Conservation (phyloP, 2,329 filamentous ascomycete species). For the Sarocladiaceae sp. region DNA sequence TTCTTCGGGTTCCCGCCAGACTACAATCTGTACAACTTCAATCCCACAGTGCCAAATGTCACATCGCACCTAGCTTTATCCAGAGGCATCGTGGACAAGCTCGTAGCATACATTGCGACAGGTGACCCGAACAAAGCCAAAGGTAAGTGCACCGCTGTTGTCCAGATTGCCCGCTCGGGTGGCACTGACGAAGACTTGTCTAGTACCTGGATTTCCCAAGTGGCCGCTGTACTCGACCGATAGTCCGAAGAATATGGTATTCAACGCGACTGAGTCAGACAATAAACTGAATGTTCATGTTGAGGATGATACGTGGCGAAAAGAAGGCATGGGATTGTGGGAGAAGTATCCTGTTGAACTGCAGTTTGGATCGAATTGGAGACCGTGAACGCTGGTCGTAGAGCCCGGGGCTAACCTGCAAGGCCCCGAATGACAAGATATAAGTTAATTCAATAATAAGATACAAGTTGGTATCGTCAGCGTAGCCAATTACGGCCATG, state of each 20-base stretch:
- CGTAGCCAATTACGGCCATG: too few species aligned
- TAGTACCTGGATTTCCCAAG: constrained; percentile 10
- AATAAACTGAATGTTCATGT: constrained; percentile 15
- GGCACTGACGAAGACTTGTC: constrained; percentile 1
- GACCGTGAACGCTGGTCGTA: not conserved
- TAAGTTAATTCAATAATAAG: not conserved
- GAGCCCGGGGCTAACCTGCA: not conserved
- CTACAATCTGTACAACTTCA: constrained; percentile 15
- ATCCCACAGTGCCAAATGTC: constrained; percentile 14
- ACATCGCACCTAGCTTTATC: constrained; percentile 14
- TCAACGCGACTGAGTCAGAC: constrained; percentile 14
- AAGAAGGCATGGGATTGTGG: constrained; percentile 32
- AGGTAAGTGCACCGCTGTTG: constrained; percentile 8
- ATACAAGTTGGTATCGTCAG: too few species aligned
- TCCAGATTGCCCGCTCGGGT: not conserved
- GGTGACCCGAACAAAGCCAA: constrained; percentile 14
- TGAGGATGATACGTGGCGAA: constrained; percentile 38
- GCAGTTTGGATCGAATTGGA: not conserved
- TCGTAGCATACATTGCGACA: constrained; percentile 15
- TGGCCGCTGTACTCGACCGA: constrained; percentile 15
- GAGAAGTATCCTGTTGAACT: not conserved
- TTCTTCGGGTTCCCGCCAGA: constrained; percentile 14
- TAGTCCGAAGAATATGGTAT: constrained; percentile 15
- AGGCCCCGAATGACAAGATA: not conserved
- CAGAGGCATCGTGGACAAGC: constrained; percentile 13